Conservation (phyloP, 1,284 basidiomycete species). For the Tranzscheliella williamsii region DNA sequence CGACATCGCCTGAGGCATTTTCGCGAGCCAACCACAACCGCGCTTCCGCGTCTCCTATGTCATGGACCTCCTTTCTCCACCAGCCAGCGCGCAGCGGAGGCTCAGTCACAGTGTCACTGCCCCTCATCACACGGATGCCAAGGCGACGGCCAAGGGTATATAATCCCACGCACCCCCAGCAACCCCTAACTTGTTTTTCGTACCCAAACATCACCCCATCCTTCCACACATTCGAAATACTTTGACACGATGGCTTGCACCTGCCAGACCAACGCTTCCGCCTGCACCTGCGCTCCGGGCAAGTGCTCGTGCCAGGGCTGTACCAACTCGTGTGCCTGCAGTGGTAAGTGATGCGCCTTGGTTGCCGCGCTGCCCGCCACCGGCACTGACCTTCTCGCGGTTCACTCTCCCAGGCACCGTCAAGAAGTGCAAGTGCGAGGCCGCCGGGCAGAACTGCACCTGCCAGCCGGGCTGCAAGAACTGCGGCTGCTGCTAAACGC, state of each 20-base stretch:
- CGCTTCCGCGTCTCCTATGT: too few relatives aligned
- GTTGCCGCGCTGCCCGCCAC: too few relatives aligned
- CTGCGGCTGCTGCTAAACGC: slow-evolving; percentile 35
- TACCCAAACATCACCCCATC: neutral
- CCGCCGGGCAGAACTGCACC: slow-evolving; percentile 19
- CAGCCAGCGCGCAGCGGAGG: too few relatives aligned
- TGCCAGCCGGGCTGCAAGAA: slow-evolving; percentile 26
- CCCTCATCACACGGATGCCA: too few relatives aligned
- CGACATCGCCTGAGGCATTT: neutral
- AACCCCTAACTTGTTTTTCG: too few relatives aligned
- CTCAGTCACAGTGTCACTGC: too few relatives aligned
- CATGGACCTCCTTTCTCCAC: too few relatives aligned
- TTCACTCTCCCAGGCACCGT: too few relatives aligned
- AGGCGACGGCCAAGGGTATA: too few relatives aligned
- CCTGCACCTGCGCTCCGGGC: slow-evolving; percentile 23
- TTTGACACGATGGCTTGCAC: slow-evolving; percentile 28
- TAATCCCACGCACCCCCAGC: too few relatives aligned
- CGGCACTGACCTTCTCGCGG: too few relatives aligned
- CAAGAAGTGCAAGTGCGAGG: slow-evolving; percentile 35
- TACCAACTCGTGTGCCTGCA: slow-evolving; percentile 29
- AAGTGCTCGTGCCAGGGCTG: slow-evolving; percentile 28
- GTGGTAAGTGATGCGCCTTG: neutral
- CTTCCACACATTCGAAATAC: neutral
- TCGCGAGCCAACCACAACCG: neutral
- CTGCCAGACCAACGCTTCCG: slow-evolving; percentile 11